phyloP scores from a whole-genome alignment of 371 early-diverging fungal species.

The Rhizopus stolonifer region DNA sequence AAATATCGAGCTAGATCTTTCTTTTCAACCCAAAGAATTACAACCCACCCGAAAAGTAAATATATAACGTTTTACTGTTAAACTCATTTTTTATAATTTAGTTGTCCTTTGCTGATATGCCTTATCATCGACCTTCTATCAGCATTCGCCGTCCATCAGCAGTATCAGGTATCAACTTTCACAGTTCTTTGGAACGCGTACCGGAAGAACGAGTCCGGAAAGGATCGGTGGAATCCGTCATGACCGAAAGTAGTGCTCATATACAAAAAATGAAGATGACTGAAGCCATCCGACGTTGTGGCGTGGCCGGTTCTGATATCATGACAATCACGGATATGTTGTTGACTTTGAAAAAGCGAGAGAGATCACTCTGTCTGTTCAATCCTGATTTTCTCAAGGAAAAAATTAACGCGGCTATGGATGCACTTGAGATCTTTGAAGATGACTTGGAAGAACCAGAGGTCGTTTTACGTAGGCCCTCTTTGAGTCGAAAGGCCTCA shows the following conservation, averaged over 20 bases:
- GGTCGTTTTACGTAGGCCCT: neutral
- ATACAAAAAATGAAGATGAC: conserved; percentile 37
- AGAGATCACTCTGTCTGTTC: conserved; percentile 45
- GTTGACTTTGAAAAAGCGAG: conserved; percentile 40
- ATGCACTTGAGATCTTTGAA: conserved; percentile 38
- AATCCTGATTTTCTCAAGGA: conserved; percentile 42
- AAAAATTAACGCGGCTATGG: conserved; percentile 37
- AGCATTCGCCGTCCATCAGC: conserved; percentile 25
- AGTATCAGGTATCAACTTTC: conserved; percentile 37
- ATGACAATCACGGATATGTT: conserved; percentile 44
- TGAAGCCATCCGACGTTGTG: conserved; percentile 34
- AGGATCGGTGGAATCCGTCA: conserved; percentile 36
- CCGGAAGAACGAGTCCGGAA: conserved; percentile 26
- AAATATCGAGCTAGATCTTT: conserved; percentile 3
- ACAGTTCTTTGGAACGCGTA: conserved; percentile 18
- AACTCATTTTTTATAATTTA: neutral
- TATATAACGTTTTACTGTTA: neutral
- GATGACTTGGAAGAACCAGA: conserved; percentile 27
- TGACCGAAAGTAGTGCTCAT: conserved; percentile 37
- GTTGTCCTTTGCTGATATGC: neutral
- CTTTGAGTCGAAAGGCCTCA: neutral
- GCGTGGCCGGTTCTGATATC: conserved; percentile 14
- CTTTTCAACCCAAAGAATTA: too few relatives aligned
- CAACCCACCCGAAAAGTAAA: neutral
- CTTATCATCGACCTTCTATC: conserved; percentile 26